phyloP scores from a whole-genome alignment of 140 eudicot genomes.

The Oenanthe javanica region DNA sequence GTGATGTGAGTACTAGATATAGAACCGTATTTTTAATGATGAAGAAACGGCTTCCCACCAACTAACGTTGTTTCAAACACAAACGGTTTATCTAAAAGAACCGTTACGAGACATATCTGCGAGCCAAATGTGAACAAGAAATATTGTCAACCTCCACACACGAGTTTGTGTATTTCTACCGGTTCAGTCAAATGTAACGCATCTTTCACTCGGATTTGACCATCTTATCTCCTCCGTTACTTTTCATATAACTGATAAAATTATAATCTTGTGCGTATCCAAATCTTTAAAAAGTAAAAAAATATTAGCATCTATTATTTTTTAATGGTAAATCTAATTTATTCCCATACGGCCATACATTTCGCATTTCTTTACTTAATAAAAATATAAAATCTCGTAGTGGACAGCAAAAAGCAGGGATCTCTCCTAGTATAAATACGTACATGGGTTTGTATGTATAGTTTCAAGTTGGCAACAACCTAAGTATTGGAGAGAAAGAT shows the following conservation, averaged over 20 bases:
- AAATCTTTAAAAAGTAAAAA: not conserved
- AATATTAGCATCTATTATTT: not conserved
- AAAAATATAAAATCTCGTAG: not conserved
- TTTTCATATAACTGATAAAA: no score
- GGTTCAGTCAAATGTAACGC: not conserved
- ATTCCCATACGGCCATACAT: not conserved
- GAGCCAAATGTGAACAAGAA: slow-evolving; percentile 7
- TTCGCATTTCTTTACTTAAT: not conserved
- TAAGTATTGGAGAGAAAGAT: not conserved
- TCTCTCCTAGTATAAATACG: not conserved
- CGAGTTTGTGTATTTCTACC: not conserved
- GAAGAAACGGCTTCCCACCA: not conserved
- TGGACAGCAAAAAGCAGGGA: not conserved
- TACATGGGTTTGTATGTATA: not conserved
- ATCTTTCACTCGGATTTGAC: slow-evolving; percentile 7
- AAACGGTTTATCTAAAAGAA: not conserved
- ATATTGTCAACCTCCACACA: not conserved
- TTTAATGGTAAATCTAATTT: not conserved
- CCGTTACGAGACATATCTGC: not conserved
- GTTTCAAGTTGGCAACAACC: not conserved
- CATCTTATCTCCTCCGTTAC: not conserved
- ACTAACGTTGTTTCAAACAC: not conserved
- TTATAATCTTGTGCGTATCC: not conserved
- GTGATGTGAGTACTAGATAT: no score
- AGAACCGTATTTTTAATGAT: not conserved